A percentile compares a stretch with the other conserved stretches of the same genome.
Evolutionary conservation across 345 rosid species (phyloP).

Genomic region (Populus ilicifolia): DNA sequence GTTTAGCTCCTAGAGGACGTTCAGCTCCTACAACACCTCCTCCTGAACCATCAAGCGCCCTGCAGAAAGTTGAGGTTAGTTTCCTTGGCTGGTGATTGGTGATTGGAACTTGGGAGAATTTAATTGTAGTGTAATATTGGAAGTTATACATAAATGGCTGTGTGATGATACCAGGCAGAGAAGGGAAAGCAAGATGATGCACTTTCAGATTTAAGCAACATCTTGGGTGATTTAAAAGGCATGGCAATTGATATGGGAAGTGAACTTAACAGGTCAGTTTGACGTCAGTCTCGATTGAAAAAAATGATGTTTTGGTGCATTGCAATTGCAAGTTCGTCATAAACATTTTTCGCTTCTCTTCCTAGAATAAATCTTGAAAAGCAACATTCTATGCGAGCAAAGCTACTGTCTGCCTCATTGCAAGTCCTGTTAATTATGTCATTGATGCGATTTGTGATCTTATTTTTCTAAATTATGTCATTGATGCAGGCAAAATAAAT

Average conservation of each 20-base stretch:
- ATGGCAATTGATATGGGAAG: constrained; percentile 30
- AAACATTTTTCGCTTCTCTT: background rate
- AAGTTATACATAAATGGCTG: background rate
- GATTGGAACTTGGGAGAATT: background rate
- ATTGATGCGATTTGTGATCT: too few species aligned
- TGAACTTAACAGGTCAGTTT: constrained; percentile 29
- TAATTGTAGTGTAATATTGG: background rate
- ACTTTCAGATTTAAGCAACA: constrained; percentile 27
- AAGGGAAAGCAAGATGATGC: constrained; percentile 30
- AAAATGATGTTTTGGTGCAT: background rate
- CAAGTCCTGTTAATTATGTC: too few species aligned
- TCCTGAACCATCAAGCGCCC: constrained; percentile 14
- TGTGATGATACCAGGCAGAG: constrained; percentile 19
- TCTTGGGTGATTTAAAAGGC: constrained; percentile 31
- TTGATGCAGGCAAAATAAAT: constrained; percentile 28
- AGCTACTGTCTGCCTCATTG: background rate
- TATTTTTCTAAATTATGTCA: background rate
- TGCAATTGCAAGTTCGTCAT: background rate
- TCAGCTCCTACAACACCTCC: constrained; percentile 29
- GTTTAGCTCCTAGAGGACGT: constrained; percentile 11
- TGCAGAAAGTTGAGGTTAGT: constrained; percentile 32
- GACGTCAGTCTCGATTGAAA: background rate
- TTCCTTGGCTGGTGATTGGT: background rate
- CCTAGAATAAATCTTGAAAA: background rate
- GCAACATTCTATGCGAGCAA: background rate